Evolutionary conservation across 208 protist genomes (phyloP).

Genomic region (Leishmania gerbilli): DNA sequence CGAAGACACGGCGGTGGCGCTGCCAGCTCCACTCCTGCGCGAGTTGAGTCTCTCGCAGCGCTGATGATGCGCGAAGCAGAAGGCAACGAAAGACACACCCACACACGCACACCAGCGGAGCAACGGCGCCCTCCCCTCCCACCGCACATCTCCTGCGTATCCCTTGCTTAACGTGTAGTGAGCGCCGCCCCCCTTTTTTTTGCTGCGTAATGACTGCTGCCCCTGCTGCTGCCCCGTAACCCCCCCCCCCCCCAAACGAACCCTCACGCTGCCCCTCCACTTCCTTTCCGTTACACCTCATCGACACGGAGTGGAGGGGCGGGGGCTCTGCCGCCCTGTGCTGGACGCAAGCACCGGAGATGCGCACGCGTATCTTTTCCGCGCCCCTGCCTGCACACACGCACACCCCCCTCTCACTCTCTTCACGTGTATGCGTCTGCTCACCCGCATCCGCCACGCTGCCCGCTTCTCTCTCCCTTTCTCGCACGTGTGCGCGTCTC

Average conservation of each 20-base stretch:
- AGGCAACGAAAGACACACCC: too few species aligned
- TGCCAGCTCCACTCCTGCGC: slow-evolving; percentile 36
- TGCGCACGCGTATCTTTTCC: background rate
- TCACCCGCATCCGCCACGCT: background rate
- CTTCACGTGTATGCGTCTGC: background rate
- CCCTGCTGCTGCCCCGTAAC: background rate
- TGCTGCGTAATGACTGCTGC: background rate
- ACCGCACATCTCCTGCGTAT: background rate
- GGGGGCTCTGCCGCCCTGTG: background rate
- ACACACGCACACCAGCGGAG: background rate
- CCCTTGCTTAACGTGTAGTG: too few species aligned
- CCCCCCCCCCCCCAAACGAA: background rate
- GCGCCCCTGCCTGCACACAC: background rate
- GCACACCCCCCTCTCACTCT: background rate
- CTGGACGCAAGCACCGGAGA: background rate
- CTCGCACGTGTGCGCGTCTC: background rate
- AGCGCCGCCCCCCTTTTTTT: background rate
- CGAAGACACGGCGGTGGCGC: slow-evolving; percentile 37
- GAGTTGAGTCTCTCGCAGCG: slow-evolving; percentile 4
- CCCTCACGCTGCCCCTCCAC: too few species aligned
- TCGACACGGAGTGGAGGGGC: background rate
- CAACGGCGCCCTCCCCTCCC: background rate
- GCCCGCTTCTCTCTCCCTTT: background rate
- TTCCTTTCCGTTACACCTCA: background rate
- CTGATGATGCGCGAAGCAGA: background rate